phyloP scores from a whole-genome alignment of 2,329 filamentous ascomycete species.

The Exophiala aquamarina region DNA sequence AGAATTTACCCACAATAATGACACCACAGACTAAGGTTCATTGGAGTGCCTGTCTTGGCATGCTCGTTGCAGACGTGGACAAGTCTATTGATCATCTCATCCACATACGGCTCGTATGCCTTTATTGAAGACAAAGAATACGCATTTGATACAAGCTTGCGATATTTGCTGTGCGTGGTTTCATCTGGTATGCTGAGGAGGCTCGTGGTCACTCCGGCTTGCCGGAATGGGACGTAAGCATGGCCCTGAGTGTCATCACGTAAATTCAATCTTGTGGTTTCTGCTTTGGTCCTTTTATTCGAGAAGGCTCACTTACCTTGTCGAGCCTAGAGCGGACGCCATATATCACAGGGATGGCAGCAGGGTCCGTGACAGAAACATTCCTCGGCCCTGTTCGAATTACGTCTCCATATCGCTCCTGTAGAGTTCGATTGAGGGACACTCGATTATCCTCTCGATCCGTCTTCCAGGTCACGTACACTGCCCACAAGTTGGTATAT shows the following conservation, averaged over 20 bases:
- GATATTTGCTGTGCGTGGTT: conserved; percentile 70
- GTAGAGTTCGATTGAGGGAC: conserved; percentile 8
- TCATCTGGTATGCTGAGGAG: conserved; percentile 78
- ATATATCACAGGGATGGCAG: conserved; percentile 27
- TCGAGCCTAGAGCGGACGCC: conserved; percentile 11
- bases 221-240: conserved; percentile 29
- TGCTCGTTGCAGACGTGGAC: conserved; percentile 31
- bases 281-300: not conserved
- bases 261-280: not conserved
- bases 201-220: conserved; percentile 67
- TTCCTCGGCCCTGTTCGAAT: conserved; percentile 31
- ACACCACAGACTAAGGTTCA: conserved; percentile 13
- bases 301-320: conserved; percentile 8
- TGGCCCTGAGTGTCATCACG: conserved; percentile 1
- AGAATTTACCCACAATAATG: conserved; percentile 30
- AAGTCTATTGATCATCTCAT: conserved; percentile 70
- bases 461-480: conserved; percentile 25
- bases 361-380: conserved; percentile 28
- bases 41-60: not conserved
- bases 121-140: conserved; percentile 44
- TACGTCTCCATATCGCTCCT: conserved; percentile 27
- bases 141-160: conserved; percentile 70
- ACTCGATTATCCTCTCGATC: conserved; percentile 15
- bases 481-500: conserved; percentile 26
- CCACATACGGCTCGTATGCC: conserved; percentile 67